These are phyloP conservation scores for Colletotrichum sp. DNA, from an alignment of 2,329 filamentous ascomycete genomes.

Conservation along the genomic window DNA sequence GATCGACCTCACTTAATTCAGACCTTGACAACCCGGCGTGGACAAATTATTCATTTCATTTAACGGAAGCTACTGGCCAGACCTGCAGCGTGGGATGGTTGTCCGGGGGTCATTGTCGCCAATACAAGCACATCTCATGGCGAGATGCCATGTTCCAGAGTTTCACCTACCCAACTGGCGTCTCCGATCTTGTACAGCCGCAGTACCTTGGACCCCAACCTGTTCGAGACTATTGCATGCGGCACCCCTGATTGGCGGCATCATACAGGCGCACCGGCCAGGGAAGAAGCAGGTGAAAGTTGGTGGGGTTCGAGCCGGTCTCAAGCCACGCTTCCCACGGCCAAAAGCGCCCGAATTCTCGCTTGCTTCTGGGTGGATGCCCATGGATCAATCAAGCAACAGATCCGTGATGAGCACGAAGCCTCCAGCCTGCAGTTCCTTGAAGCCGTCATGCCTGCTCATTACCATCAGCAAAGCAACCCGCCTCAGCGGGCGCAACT, in stretches of 20 bases:
- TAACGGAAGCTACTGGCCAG: neutral
- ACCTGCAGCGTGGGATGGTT: conserved; percentile 5
- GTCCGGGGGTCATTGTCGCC: neutral
- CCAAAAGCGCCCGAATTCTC: conserved; percentile 13
- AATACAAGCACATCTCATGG: neutral
- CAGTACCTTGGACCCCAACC: neutral
- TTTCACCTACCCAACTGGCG: neutral
- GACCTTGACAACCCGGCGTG: neutral
- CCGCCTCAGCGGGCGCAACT: neutral
- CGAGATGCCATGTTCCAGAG: neutral
- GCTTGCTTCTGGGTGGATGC: neutral
- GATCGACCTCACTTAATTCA: neutral
- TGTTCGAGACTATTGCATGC: neutral
- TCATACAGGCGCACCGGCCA: neutral
- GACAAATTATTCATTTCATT: neutral
- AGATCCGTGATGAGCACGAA: conserved; percentile 14
- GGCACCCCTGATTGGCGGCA: conserved; percentile 10
- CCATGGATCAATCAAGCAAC: conserved; percentile 18
- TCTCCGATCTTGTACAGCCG: neutral
- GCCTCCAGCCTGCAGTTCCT: neutral
- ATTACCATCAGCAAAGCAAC: neutral
- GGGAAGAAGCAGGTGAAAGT: conserved; percentile 7
- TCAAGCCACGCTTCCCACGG: conserved; percentile 7
- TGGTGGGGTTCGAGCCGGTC: neutral
- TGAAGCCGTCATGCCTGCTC: neutral